These are phyloP conservation scores for Microdochium paspali DNA, from an alignment of 2,329 filamentous ascomycete species.

Conservation along the genomic window DNA sequence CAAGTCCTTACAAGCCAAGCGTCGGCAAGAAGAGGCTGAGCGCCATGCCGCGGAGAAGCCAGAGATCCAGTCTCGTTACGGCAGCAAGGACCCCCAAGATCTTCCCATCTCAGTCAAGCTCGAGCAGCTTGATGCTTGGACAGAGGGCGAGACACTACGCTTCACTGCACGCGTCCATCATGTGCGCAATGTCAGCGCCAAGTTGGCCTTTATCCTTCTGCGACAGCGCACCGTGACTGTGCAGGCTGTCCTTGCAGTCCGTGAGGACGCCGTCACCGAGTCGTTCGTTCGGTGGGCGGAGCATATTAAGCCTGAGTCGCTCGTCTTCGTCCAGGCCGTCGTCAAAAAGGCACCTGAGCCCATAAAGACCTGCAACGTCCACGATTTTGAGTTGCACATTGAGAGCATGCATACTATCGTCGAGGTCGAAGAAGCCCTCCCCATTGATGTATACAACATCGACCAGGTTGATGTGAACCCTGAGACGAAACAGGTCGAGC, in stretches of 20 bases:
- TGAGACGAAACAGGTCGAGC: conserved; percentile 33
- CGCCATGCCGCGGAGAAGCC: conserved; percentile 14
- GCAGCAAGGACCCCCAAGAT: conserved; percentile 24
- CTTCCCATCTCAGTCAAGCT: conserved; percentile 27
- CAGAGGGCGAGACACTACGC: conserved; percentile 47
- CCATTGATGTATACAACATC: conserved; percentile 41
- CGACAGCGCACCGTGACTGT: conserved; percentile 76
- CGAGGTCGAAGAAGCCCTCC: conserved; percentile 31
- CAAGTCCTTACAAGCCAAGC: conserved; percentile 19
- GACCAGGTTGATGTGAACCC: conserved; percentile 25
- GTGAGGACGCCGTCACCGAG: conserved; percentile 51
- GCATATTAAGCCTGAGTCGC: conserved; percentile 67
- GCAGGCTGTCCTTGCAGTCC: conserved; percentile 62
- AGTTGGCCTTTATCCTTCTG: conserved; percentile 77
- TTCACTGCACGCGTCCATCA: conserved; percentile 72
- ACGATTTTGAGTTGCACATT: conserved; percentile 68
- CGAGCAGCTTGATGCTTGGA: conserved; percentile 25
- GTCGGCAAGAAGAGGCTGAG: conserved; percentile 20
- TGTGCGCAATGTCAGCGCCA: conserved; percentile 70
- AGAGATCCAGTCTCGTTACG: conserved; percentile 15
- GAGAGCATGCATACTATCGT: conserved; percentile 41
- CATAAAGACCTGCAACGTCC: conserved; percentile 66
- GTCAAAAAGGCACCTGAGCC: conserved; percentile 66
- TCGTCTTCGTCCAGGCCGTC: conserved; percentile 67
- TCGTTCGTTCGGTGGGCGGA: conserved; percentile 84